Conservation (phyloP, 2,329 filamentous ascomycete species). For the Colletotrichum sp. region DNA sequence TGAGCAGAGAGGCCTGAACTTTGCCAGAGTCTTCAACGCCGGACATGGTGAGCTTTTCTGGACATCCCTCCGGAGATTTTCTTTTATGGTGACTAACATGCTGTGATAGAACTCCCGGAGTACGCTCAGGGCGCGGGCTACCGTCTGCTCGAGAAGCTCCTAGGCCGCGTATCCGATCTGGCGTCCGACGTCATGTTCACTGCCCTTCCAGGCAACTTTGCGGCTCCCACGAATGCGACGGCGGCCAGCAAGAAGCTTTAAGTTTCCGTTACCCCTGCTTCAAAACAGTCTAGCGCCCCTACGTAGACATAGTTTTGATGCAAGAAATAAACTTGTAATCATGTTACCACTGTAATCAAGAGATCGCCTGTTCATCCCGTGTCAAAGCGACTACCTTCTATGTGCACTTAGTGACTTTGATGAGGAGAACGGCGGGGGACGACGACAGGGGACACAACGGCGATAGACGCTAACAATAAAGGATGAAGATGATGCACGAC, state of each 20-base stretch:
- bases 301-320: background rate
- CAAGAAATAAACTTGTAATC: background rate
- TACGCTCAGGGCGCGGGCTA: conserved; percentile 1
- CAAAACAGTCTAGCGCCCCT: background rate
- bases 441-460: too few relatives aligned
- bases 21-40: background rate
- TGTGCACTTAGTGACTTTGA: too few relatives aligned
- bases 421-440: too few relatives aligned
- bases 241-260: background rate
- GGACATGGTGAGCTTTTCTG: background rate
- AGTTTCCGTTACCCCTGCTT: accelerated
- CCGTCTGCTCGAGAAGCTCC: background rate
- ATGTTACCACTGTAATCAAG: background rate
- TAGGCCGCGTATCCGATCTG: background rate
- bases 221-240: background rate
- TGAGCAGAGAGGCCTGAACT: background rate
- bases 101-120: background rate
- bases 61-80: accelerated
- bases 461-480: too few relatives aligned
- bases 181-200: background rate
- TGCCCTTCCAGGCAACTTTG: background rate
- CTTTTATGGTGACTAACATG: background rate
- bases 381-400: too few relatives aligned
- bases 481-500: too few relatives aligned
- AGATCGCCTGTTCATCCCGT: accelerated